These are phyloP conservation scores for Rubroboletus satanas DNA, from an alignment of 768 basidiomycete genomes.

Conservation along the genomic window DNA sequence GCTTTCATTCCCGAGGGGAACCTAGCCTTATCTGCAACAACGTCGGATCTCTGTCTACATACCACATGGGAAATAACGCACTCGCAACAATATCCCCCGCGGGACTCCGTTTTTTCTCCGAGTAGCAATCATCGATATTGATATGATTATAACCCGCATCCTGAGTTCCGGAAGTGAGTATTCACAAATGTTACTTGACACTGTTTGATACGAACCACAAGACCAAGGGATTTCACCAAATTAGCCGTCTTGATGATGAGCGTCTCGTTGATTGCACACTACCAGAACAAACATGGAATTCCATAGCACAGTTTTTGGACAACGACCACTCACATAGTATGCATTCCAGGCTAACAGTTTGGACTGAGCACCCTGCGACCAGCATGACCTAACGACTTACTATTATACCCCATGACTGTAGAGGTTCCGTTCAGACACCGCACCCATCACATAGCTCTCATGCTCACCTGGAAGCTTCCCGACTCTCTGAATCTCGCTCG, in stretches of 20 bases:
- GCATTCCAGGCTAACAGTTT: conserved; percentile 59
- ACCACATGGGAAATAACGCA: conserved; percentile 15
- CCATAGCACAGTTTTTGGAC: background rate
- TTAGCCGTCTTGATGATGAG: conserved; percentile 48
- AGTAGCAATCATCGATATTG: conserved; percentile 65
- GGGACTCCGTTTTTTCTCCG: conserved; percentile 50
- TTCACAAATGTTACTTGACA: background rate
- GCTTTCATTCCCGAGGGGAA: conserved; percentile 59
- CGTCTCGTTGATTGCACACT: conserved; percentile 59
- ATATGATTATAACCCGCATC: conserved; percentile 56
- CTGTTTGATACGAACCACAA: conserved; percentile 38
- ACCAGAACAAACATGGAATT: background rate
- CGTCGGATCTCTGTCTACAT: background rate
- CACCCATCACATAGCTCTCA: background rate
- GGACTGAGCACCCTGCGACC: conserved; percentile 3
- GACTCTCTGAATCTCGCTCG: conserved; percentile 19
- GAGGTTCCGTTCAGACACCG: conserved; percentile 1
- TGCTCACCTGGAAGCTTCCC: conserved; percentile 36
- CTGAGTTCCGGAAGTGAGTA: conserved; percentile 28
- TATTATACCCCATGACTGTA: conserved; percentile 61
- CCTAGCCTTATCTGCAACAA: conserved; percentile 39
- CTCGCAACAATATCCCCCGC: conserved; percentile 56
- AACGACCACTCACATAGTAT: conserved; percentile 45
- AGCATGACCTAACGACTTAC: conserved; percentile 33
- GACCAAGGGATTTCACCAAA: conserved; percentile 49